phyloP scores from a whole-genome alignment of 169 alveolate species.

The Cryptosporidium muris region DNA sequence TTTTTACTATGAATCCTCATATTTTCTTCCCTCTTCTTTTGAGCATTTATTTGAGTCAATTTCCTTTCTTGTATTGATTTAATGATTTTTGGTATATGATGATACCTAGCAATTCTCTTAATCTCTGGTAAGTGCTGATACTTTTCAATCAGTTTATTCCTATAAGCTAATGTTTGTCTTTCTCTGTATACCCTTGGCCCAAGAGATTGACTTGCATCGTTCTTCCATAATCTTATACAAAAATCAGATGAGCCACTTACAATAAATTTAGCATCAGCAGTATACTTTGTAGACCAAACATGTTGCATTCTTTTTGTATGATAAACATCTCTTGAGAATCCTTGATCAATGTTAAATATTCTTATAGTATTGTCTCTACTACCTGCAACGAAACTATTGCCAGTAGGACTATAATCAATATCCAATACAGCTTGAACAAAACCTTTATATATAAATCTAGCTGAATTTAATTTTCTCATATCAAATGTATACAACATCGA shows the following conservation, averaged over 20 bases:
- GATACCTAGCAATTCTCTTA: constrained; percentile 85
- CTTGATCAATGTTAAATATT: constrained; percentile 89
- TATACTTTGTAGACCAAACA: constrained; percentile 87
- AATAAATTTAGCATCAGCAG: constrained; percentile 94
- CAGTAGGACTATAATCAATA: constrained; percentile 95
- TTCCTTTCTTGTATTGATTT: constrained; percentile 79
- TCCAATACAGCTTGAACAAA: constrained; percentile 92
- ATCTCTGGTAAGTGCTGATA: constrained; percentile 84
- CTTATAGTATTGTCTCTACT: constrained; percentile 96
- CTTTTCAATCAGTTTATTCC: constrained; percentile 83
- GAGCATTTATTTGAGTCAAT: constrained; percentile 77
- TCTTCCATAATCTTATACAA: constrained; percentile 96
- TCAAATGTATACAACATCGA: constrained; percentile 96
- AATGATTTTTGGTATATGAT: constrained; percentile 86
- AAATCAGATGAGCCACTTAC: constrained; percentile 96
- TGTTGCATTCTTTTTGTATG: constrained; percentile 96
- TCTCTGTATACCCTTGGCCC: constrained; percentile 79
- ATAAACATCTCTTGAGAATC: constrained; percentile 94
- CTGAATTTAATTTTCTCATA: constrained; percentile 92
- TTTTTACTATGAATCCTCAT: constrained; percentile 48
- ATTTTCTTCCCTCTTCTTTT: constrained; percentile 77
- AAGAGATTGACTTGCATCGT: constrained; percentile 85
- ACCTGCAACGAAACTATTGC: constrained; percentile 96
- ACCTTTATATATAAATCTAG: constrained; percentile 93
- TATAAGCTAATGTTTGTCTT: constrained; percentile 84